phyloP scores from a whole-genome alignment of 805 yeast genomes.

The Starmerella bombicola region DNA sequence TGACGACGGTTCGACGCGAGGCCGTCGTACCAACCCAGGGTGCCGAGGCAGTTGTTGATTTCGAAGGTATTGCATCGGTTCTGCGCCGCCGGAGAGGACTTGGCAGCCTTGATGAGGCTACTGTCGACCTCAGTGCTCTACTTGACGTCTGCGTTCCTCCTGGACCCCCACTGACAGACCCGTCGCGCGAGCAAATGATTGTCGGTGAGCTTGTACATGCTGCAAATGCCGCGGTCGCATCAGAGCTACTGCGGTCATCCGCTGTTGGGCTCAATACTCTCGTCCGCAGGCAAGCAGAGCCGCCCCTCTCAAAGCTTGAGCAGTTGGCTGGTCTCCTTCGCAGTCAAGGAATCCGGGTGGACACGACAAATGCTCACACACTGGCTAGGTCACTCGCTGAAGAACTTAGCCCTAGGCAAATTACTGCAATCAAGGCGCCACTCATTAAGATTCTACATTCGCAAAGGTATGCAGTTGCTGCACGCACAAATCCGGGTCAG shows the following conservation, averaged over 20 bases:
- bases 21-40: conserved; percentile 33
- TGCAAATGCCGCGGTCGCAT: conserved; percentile 78
- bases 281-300: conserved; percentile 76
- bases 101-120: conserved; percentile 7
- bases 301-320: conserved; percentile 69
- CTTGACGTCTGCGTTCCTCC: conserved; percentile 18
- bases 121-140: conserved; percentile 11
- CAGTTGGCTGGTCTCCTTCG: conserved; percentile 61
- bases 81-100: conserved; percentile 16
- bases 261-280: conserved; percentile 69
- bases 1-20: conserved; percentile 52
- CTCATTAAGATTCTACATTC: conserved; percentile 70
- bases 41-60: background rate
- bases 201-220: conserved; percentile 66
- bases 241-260: conserved; percentile 45
- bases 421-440: conserved; percentile 67
- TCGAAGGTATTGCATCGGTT: conserved; percentile 7
- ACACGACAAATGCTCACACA: conserved; percentile 58
- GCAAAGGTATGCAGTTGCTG: conserved; percentile 82
- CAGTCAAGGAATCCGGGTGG: conserved; percentile 42
- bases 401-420: conserved; percentile 47
- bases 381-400: conserved; percentile 57
- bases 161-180: conserved; percentile 10
- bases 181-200: conserved; percentile 36
- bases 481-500: conserved; percentile 66